These are phyloP conservation scores for Fusarium dlaminii DNA, from an alignment of 2,329 filamentous ascomycete species.

Conservation along the genomic window DNA sequence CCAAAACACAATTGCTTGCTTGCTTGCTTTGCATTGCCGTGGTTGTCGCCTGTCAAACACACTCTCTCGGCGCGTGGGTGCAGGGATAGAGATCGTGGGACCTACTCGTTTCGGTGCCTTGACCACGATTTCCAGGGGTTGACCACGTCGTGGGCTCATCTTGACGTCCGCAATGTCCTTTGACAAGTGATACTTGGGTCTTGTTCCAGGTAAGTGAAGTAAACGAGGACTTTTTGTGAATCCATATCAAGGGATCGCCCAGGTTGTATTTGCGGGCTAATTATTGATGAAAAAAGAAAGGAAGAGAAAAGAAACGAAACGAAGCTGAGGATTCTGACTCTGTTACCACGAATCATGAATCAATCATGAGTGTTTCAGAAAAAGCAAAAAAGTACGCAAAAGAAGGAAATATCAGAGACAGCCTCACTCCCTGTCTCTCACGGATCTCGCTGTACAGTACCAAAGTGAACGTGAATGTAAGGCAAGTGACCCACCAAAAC, in stretches of 20 bases:
- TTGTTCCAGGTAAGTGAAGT: constrained; percentile 4
- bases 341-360: neutral
- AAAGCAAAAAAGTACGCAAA: neutral
- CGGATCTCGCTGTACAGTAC: constrained; percentile 2
- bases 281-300: neutral
- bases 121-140: constrained; percentile 28
- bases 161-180: constrained; percentile 34
- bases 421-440: neutral
- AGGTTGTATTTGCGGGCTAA: neutral
- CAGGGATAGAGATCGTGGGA: constrained; percentile 34
- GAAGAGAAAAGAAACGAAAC: neutral
- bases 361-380: neutral
- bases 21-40: neutral
- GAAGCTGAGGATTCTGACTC: neutral
- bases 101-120: constrained; percentile 24
- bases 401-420: constrained; percentile 8
- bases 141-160: constrained; percentile 35
- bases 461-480: neutral
- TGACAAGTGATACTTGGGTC: neutral
- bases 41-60: constrained; percentile 19
- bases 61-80: constrained; percentile 22
- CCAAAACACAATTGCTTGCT: neutral
- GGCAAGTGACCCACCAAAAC: constrained; percentile 5
- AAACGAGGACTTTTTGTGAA: constrained; percentile 3
- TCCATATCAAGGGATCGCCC: neutral